These are phyloP conservation scores for Rhododendron mucronatum DNA, from an alignment of 148 eudicot species.

Conservation along the genomic window DNA sequence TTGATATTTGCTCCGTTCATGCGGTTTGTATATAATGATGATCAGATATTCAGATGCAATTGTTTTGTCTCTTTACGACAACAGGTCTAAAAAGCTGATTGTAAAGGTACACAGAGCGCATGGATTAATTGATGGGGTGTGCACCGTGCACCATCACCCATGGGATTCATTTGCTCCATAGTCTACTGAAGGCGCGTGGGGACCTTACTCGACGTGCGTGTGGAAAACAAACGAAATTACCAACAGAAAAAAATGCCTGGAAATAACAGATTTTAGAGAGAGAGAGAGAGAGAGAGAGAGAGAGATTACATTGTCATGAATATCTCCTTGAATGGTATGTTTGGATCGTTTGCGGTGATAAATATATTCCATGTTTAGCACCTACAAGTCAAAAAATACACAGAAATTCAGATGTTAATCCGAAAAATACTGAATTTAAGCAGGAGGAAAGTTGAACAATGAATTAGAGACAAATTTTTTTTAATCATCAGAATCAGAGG, in stretches of 20 bases:
- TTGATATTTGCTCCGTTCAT: not conserved
- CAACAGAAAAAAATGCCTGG: not conserved
- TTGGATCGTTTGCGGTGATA: slow-evolving; percentile 23
- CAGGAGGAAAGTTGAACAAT: not conserved
- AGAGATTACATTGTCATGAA: not conserved
- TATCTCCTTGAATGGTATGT: not conserved
- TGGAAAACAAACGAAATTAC: not conserved
- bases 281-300: slow-evolving; percentile 6
- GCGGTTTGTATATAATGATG: slow-evolving; percentile 1
- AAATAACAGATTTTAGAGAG: slow-evolving; percentile 4
- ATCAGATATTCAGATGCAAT: not conserved
- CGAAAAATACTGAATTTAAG: not conserved
- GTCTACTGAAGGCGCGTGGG: not conserved
- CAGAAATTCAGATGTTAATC: not conserved
- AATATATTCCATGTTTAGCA: slow-evolving; percentile 17
- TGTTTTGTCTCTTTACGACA: slow-evolving; percentile 1
- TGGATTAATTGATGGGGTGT: not conserved
- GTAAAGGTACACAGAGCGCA: not conserved
- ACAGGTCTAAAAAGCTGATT: not conserved
- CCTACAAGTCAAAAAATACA: not conserved
- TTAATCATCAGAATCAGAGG: too few relatives aligned
- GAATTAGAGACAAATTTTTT: not conserved
- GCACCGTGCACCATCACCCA: not conserved
- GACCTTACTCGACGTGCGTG: too few relatives aligned
- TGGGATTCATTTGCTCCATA: not conserved